phyloP scores from a whole-genome alignment of 495 filamentous ascomycete genomes.

The Neurospora tetrasperma region DNA sequence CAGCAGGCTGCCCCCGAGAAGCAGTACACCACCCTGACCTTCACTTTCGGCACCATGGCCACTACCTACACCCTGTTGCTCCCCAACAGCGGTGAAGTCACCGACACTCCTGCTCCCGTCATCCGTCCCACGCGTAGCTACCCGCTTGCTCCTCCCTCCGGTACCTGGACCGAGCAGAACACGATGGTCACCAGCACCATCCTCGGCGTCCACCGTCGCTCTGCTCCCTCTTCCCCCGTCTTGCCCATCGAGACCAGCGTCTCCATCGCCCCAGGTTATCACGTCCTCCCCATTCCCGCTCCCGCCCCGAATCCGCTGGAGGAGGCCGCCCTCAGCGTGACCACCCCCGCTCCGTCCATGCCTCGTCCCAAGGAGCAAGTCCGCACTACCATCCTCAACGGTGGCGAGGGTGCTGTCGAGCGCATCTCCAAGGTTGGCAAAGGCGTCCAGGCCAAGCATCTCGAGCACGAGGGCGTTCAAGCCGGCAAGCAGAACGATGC shows the following conservation, averaged over 20 bases:
- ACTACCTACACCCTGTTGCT: neutral
- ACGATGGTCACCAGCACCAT: neutral
- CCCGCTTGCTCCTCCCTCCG: neutral
- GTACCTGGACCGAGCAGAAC: neutral
- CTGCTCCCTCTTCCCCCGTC: neutral
- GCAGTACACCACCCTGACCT: neutral
- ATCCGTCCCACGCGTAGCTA: neutral
- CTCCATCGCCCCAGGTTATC: neutral
- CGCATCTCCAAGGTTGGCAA: neutral
- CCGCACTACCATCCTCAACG: neutral
- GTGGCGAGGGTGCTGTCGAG: neutral
- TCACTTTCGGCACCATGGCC: neutral
- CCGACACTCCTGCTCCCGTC: neutral
- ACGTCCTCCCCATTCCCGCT: neutral
- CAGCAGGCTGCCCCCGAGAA: neutral
- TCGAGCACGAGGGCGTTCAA: neutral
- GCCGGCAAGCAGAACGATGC: neutral
- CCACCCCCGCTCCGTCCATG: neutral
- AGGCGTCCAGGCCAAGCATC: neutral
- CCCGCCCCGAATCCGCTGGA: neutral
- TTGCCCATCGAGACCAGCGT: neutral
- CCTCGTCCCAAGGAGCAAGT: neutral
- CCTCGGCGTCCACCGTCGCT: neutral
- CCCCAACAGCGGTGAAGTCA: neutral
- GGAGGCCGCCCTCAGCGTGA: neutral